Base-by-base conservation (phyloP, 2,329 filamentous ascomycete genomes). In the Camillea tinctor region DNA sequence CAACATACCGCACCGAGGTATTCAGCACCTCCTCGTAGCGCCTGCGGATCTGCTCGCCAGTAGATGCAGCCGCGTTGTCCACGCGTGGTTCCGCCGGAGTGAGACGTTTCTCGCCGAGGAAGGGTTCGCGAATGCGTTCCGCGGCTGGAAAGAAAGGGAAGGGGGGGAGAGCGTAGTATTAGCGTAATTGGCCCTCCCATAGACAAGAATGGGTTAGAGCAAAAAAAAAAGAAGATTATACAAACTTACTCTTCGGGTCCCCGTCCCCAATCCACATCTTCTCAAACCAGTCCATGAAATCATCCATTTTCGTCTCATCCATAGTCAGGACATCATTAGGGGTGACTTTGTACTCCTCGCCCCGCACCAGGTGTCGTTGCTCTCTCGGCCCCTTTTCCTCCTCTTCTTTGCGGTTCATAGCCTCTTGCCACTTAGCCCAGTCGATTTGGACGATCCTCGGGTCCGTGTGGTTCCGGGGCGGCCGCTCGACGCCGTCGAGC, bases 271-370 rank as follows among this genome's bases (percentile, higher is more conserved):
- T 74, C 79, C 87, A 91, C 51, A 82, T 88, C 59, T 81, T 80
- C 70, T 91, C 87, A 71, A 90, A 93, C 87, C 90, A 95, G 73
- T 92, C 85, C 74, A 96, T 80, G 69, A 93, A 94, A 60, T 89
- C 84, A 68, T 93, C 90, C 44, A 94, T 76, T 63, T 89, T 84
- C 8, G 77, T 73, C 15, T 80, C 76, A 1, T 79, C 79, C 83
- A 92, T 85, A 0, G 57, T 69, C 66, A 77, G 72, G 8, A 71
- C 71, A 19, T 73, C 67, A 23, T 73, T 66, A 1, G 70, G 36
- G 8, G 68, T 70, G 44, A 72, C 63, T 50, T 67, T 69, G 56
- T 72, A 69, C 54, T 74, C 72, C 53, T 71, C 67, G 4, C 72
- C 72, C 13, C 54, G 66, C 55, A 23, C 23, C 17, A 74, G 53